Conservation (phyloP, 2,329 filamentous ascomycete species). For the Gliomastix tumulicola region DNA sequence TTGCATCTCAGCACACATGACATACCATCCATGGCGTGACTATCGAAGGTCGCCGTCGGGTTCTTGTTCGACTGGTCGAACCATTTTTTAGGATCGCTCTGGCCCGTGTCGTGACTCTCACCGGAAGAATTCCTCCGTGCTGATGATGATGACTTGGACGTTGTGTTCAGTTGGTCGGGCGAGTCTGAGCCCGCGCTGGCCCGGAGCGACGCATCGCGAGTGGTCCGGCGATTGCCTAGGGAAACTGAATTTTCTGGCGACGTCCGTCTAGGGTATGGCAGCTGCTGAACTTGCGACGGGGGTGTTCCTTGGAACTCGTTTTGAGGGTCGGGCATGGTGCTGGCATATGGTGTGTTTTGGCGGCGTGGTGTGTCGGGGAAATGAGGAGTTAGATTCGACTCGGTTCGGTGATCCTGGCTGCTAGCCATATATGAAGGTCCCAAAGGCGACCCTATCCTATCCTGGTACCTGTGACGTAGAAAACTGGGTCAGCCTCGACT, state of each 20-base stretch:
- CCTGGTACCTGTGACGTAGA: background rate
- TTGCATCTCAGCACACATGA: no score
- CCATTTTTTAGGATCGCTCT: constrained; percentile 46
- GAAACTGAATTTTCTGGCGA: constrained; percentile 40
- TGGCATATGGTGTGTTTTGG: background rate
- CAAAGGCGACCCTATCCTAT: no score
- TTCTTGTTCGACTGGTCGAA: constrained; percentile 48
- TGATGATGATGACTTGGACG: constrained; percentile 11
- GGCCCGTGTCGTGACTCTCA: constrained; percentile 39
- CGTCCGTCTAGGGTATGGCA: constrained; percentile 36
- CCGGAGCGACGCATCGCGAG: constrained; percentile 30
- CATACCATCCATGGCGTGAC: constrained; percentile 40
- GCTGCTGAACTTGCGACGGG: constrained; percentile 19
- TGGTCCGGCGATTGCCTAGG: constrained; percentile 35
- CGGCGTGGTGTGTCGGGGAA: no score
- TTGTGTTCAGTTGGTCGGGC: constrained; percentile 3
- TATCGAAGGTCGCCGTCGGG: constrained; percentile 31
- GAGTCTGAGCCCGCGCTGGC: constrained; percentile 14
- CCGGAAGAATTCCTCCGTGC: constrained; percentile 35
- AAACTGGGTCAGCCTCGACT: background rate
- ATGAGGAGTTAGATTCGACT: no score
- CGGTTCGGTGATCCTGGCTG: no score
- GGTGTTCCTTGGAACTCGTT: constrained; percentile 13
- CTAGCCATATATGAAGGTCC: no score
- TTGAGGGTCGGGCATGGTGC: constrained; percentile 20